These are phyloP conservation scores for Daldinia sp. DNA, from an alignment of 2,329 filamentous ascomycete genomes.

Conservation along the genomic window DNA sequence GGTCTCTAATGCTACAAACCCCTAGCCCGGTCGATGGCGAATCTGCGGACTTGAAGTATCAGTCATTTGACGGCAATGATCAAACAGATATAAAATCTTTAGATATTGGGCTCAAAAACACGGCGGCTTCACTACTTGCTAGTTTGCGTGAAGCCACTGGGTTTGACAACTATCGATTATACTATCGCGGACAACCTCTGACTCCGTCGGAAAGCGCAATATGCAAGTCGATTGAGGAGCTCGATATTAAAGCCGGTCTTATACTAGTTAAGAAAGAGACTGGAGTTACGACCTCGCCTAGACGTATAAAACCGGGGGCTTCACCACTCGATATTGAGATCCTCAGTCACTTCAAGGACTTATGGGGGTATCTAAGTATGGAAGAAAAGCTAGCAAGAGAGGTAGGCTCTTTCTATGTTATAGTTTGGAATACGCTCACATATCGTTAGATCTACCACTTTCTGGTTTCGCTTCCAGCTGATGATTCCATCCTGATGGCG, in stretches of 20 bases:
- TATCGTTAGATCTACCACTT: conserved; percentile 70
- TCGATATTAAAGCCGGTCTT: conserved; percentile 70
- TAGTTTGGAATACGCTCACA: conserved; percentile 10
- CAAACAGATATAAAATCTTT: conserved; percentile 69
- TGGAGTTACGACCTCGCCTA: conserved; percentile 53
- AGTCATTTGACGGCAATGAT: conserved; percentile 71
- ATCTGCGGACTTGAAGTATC: conserved; percentile 73
- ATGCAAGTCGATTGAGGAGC: conserved; percentile 70
- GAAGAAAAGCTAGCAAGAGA: conserved; percentile 73
- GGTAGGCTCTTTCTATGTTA: conserved; percentile 51
- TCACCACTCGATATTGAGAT: conserved; percentile 79
- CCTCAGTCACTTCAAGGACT: conserved; percentile 79
- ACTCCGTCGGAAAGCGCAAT: conserved; percentile 67
- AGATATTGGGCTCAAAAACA: conserved; percentile 74
- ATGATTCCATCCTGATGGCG: conserved; percentile 66
- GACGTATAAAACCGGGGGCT: conserved; percentile 59
- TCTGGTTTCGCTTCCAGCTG: conserved; percentile 73
- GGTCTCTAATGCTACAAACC: conserved; percentile 60
- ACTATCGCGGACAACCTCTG: conserved; percentile 73
- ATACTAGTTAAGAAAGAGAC: conserved; percentile 71
- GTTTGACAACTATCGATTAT: conserved; percentile 78
- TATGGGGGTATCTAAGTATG: conserved; percentile 83
- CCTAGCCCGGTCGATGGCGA: conserved; percentile 67
- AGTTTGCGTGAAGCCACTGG: conserved; percentile 74
- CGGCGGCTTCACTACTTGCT: conserved; percentile 72